Percentiles rank a stretch among this genome's conserved stretches.
Evolutionary conservation across 805 yeast genomes (phyloP).

Genomic region (Spathaspora girioi): DNA sequence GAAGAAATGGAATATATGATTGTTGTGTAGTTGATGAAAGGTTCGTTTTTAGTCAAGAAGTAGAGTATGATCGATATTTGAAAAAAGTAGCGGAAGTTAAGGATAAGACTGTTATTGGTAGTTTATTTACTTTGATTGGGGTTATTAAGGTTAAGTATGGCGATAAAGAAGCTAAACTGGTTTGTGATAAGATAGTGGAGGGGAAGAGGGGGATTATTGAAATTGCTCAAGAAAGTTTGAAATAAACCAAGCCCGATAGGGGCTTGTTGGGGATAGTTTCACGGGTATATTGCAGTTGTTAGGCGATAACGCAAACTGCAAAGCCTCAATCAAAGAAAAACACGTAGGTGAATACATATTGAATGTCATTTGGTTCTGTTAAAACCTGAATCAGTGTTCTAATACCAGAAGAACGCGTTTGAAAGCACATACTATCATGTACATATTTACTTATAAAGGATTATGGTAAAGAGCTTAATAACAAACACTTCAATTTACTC

Average conservation of each 20-base stretch:
- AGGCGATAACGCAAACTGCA: no score
- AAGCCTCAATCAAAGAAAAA: no score
- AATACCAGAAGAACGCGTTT: no score
- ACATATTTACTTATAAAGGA: no score
- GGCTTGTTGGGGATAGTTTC: no score
- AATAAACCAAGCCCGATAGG: neutral
- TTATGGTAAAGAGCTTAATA: no score
- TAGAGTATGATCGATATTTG: constrained; percentile 6
- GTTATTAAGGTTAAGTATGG: constrained; percentile 27
- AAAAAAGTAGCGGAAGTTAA: constrained; percentile 9
- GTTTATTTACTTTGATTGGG: constrained; percentile 38
- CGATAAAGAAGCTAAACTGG: constrained; percentile 15
- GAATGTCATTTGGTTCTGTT: no score
- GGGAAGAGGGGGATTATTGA: constrained; percentile 29
- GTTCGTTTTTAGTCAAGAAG: neutral
- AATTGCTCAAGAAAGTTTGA: neutral
- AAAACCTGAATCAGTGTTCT: no score
- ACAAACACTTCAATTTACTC: no score
- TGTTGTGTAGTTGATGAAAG: constrained; percentile 3
- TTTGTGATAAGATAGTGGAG: constrained; percentile 18
- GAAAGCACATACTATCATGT: no score
- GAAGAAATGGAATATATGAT: constrained; percentile 21
- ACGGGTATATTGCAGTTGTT: no score
- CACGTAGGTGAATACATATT: no score
- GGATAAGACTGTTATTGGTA: constrained; percentile 26